Base-by-base conservation (phyloP, 2,329 filamentous ascomycete genomes). In the Xylaria polymorpha region DNA sequence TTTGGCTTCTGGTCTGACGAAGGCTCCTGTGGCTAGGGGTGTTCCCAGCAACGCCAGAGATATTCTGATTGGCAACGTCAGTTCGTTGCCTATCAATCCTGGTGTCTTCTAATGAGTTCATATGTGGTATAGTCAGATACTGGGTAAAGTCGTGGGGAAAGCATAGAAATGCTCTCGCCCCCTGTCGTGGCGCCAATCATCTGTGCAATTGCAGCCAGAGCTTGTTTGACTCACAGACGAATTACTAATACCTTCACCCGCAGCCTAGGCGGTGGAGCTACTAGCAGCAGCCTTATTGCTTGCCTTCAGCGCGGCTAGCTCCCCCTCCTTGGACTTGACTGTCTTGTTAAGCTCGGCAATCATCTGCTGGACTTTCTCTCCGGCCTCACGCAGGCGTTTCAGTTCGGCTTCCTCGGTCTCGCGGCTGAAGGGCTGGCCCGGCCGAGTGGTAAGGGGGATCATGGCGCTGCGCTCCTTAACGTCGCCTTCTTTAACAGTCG, bases 401-500 rank as follows among this genome's bases (percentile, higher is more conserved):
- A 90, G 80, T 80, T 91, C 89, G 7, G 87, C 80, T 72, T 86
- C 84, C 81, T 92, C 92, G 57, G 89, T 91, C 82, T 92, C 89
- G 67, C 85, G 85, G 79, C 90, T 92, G 78, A 93, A 94, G n/a
- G 89, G 90, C 77, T 91, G 91, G 41, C 86, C 90, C 1, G 90
- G 88, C 9, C 88, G 85, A 75, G 88, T 91, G 57, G 83, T 85
- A 65, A 89, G 84, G 4, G 93, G 93, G 71, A 97, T 89, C 83
- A 94, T 90, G 65, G 92, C 92, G 59, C 90, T 92, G 68, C 90
- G 87, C 73, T 91, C 79, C 79, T 85, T 80, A 25, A 80, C 83
- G 75, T 82, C 85, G 80, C 74, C 67, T n/a, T 70, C 32, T 55
- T 76, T 74, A 18, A 56, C 67, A 1, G 70, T 63, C 20, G 58